Conservation (phyloP, 768 basidiomycete genomes). For the Leccinum rimulosum region DNA sequence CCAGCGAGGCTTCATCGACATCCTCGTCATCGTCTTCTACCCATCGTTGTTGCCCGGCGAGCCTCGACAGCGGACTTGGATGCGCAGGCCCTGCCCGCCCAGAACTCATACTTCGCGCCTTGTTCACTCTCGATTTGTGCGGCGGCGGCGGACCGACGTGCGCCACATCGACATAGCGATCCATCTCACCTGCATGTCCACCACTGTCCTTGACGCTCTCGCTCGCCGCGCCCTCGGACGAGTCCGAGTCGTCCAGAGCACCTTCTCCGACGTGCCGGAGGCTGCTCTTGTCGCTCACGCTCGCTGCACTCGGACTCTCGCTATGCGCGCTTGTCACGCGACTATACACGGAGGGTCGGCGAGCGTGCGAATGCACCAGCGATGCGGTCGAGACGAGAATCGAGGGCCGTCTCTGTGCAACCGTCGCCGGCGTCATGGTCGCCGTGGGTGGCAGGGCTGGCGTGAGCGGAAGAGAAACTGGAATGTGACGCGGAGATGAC, state of each 20-base stretch:
- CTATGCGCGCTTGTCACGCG: constrained; percentile 34
- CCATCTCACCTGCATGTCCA: constrained; percentile 30
- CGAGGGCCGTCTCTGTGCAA: constrained; percentile 40
- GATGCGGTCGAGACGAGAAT: constrained; percentile 37
- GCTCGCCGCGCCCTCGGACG: constrained; percentile 37
- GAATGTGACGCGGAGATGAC: constrained; percentile 51
- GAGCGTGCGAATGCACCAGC: constrained; percentile 27
- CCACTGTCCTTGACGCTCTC: constrained; percentile 20
- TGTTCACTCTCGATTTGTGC: constrained; percentile 28
- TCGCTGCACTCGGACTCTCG: constrained; percentile 34
- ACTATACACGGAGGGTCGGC: constrained; percentile 40
- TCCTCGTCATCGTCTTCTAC: constrained; percentile 45
- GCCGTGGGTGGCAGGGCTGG: constrained; percentile 29
- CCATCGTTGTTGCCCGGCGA: constrained; percentile 55
- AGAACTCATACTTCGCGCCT: constrained; percentile 35
- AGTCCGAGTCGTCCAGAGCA: constrained; percentile 76
- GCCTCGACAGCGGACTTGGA: constrained; percentile 66
- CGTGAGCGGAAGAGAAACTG: constrained; percentile 33
- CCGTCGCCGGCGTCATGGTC: constrained; percentile 46
- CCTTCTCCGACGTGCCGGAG: constrained; percentile 69
- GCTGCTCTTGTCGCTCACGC: constrained; percentile 45
- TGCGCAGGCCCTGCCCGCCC: constrained; percentile 35
- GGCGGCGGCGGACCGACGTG: constrained; percentile 2
- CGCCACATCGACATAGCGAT: constrained; percentile 30
- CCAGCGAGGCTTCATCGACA: not conserved